These are phyloP conservation scores for Ceratobasidium sp. DNA, from an alignment of 1,284 basidiomycete species.

Conservation along the genomic window DNA sequence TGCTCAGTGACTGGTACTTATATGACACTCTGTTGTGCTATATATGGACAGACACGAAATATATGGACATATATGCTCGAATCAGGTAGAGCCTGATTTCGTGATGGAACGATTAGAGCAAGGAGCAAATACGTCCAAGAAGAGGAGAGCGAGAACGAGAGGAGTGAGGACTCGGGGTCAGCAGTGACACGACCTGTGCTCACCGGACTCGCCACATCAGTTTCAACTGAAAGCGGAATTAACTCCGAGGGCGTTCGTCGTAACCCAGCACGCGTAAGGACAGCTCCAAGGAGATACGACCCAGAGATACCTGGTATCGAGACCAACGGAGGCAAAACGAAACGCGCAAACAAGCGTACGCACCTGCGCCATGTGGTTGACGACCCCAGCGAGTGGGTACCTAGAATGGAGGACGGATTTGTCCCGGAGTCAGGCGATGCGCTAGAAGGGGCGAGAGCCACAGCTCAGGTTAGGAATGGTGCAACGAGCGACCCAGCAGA, in stretches of 20 bases:
- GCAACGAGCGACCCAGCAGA: neutral
- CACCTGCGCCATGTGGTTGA: neutral
- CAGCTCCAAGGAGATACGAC: neutral
- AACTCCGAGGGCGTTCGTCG: neutral
- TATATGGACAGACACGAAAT: no score
- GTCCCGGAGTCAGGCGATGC: neutral
- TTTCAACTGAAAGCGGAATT: neutral
- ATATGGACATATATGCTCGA: no score
- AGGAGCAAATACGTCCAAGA: constrained; percentile 1
- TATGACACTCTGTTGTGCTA: no score
- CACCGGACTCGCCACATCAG: neutral
- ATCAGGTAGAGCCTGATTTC: no score
- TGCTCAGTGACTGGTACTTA: no score
- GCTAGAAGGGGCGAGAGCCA: neutral
- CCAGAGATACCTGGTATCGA: neutral
- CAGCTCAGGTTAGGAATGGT: neutral
- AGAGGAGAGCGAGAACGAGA: neutral
- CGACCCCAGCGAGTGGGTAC: neutral
- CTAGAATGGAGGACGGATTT: neutral
- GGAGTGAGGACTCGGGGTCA: no score
- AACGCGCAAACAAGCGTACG: neutral
- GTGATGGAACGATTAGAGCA: neutral
- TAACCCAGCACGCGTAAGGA: neutral
- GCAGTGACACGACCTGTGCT: neutral
- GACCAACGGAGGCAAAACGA: neutral